Conservation (phyloP, 371 early-diverging fungal species). For the Synchytrium microbalum region DNA sequence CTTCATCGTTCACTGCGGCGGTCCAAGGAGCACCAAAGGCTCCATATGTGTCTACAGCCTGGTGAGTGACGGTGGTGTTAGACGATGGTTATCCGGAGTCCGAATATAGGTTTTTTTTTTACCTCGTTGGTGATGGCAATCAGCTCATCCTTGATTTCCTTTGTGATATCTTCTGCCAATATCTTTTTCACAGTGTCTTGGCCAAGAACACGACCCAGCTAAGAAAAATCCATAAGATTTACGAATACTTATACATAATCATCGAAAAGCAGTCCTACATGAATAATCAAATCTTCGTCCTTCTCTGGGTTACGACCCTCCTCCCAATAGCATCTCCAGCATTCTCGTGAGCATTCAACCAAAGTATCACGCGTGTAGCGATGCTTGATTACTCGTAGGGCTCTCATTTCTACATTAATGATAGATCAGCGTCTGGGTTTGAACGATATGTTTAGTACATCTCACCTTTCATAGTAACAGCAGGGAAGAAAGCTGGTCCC, state of each 20-base stretch:
- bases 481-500: background rate
- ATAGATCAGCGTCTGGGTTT: no score
- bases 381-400: background rate
- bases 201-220: background rate
- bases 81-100: no score
- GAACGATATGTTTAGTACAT: no score
- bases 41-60: background rate
- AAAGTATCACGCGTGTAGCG: background rate
- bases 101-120: no score
- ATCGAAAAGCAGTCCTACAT: background rate
- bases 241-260: background rate
- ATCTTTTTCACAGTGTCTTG: background rate
- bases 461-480: background rate
- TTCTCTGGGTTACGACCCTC: background rate
- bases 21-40: background rate
- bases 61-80: no score
- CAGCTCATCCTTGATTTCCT: background rate
- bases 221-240: background rate
- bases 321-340: background rate
- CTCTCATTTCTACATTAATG: no score
- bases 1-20: background rate
- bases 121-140: background rate
- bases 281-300: background rate
- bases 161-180: background rate
- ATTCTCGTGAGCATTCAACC: background rate